These are phyloP conservation scores for Sonneratia caseolaris DNA, from an alignment of 345 rosid species.

Conservation along the genomic window DNA sequence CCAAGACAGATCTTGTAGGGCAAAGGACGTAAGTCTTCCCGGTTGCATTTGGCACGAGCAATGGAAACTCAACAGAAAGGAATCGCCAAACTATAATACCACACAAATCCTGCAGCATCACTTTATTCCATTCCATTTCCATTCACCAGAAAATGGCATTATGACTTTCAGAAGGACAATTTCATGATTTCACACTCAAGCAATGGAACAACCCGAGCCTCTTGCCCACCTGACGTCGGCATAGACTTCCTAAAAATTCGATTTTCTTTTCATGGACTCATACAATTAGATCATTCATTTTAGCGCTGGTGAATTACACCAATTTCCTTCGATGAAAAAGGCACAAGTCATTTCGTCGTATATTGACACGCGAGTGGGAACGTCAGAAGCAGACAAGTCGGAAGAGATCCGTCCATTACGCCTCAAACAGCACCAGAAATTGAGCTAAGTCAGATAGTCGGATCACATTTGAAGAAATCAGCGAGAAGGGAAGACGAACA, in stretches of 20 bases:
- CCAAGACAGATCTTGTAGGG: not conserved
- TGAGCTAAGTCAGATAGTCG: no score
- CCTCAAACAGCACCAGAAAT: no score
- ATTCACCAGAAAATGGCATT: not conserved
- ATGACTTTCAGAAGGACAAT: not conserved
- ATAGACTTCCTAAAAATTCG: no score
- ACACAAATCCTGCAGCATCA: not conserved
- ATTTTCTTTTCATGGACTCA: no score
- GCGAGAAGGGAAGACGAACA: not conserved
- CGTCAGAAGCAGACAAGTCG: not conserved
- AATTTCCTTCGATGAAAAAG: not conserved
- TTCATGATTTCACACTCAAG: not conserved
- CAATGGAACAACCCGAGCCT: not conserved
- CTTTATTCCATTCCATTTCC: not conserved
- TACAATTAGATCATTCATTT: no score
- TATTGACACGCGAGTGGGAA: not conserved
- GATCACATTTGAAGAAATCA: not conserved
- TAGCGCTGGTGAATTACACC: not conserved
- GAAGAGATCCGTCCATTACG: no score
- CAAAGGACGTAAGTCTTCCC: not conserved
- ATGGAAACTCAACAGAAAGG: no score
- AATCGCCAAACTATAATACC: no score
- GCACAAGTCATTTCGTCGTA: not conserved
- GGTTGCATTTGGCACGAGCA: not conserved
- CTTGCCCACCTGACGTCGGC: no score